These are phyloP conservation scores for Trypanosoma grayi DNA, from an alignment of 208 protist genomes.

Conservation along the genomic window DNA sequence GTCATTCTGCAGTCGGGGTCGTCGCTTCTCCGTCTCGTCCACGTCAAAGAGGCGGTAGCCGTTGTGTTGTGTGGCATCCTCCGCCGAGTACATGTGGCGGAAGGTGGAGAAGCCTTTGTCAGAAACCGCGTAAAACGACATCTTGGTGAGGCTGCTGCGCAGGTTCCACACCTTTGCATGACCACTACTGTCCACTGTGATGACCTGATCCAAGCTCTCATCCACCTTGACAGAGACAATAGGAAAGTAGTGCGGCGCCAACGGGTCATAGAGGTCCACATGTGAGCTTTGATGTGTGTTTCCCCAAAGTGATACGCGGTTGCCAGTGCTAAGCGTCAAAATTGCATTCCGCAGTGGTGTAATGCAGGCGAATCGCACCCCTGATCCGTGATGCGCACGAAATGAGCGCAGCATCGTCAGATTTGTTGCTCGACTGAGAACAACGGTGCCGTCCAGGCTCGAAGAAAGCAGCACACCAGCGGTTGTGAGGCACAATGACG, in stretches of 20 bases:
- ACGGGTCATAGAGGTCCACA: conserved; percentile 70
- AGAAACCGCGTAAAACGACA: conserved; percentile 67
- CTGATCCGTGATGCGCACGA: conserved; percentile 11
- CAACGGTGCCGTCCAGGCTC: conserved; percentile 21
- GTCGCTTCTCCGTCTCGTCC: conserved; percentile 13
- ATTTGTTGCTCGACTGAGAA: conserved; percentile 19
- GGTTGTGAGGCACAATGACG: conserved; percentile 16
- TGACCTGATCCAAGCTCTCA: conserved; percentile 64
- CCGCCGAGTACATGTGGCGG: conserved; percentile 10
- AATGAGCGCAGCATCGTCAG: conserved; percentile 17
- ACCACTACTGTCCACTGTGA: conserved; percentile 58
- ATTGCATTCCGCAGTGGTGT: conserved; percentile 23
- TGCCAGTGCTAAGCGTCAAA: conserved; percentile 25
- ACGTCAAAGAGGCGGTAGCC: conserved; percentile 25
- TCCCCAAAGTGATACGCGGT: conserved; percentile 37
- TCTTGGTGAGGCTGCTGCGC: conserved; percentile 35
- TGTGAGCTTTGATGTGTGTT: conserved; percentile 29
- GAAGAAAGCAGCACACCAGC: conserved; percentile 19
- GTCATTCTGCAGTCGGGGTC: neutral
- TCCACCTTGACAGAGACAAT: conserved; percentile 60
- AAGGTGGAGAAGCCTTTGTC: conserved; percentile 22
- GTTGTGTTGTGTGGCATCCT: conserved; percentile 4
- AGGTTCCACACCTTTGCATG: conserved; percentile 80
- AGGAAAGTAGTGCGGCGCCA: conserved; percentile 58
- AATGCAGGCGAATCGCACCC: conserved; percentile 28